A percentile compares a stretch with the other conserved stretches of the same genome.
phyloP scores from a whole-genome alignment of 1,139 yeast species.

The Petasospora fabianii region DNA sequence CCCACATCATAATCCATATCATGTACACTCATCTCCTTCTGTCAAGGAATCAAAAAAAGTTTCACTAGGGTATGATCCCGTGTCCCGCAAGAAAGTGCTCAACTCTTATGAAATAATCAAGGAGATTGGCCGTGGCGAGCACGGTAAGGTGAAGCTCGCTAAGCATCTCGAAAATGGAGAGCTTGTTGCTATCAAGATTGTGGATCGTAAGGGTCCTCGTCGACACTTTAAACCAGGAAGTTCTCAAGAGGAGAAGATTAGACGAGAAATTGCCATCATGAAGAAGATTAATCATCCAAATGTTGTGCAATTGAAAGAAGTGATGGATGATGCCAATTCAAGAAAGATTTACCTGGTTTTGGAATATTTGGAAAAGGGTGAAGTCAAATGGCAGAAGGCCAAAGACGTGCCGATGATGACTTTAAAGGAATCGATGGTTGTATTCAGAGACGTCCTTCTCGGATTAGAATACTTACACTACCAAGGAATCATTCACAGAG shows the following conservation, averaged over 20 bases:
- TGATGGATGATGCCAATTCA: slow-evolving; percentile 79
- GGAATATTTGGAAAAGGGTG: slow-evolving; percentile 92
- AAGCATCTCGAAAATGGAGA: slow-evolving; percentile 65
- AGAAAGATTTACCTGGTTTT: slow-evolving; percentile 86
- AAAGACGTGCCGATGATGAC: slow-evolving; percentile 58
- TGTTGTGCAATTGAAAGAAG: slow-evolving; percentile 83
- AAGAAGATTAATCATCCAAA: slow-evolving; percentile 90
- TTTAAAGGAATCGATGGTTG: slow-evolving; percentile 61
- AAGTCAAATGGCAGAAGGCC: slow-evolving; percentile 77
- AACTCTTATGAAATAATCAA: slow-evolving; percentile 86
- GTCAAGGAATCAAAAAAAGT: slow-evolving; percentile 87
- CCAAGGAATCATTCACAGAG: slow-evolving; percentile 94
- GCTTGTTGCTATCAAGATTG: slow-evolving; percentile 88
- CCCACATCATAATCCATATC: slow-evolving; percentile 24
- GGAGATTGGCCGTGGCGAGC: slow-evolving; percentile 94
- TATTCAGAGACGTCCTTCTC: slow-evolving; percentile 79
- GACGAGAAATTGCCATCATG: slow-evolving; percentile 93
- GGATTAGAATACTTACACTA: slow-evolving; percentile 92
- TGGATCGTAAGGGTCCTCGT: slow-evolving; percentile 59
- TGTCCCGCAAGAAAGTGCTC: slow-evolving; percentile 74
- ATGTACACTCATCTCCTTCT: slow-evolving; percentile 28
- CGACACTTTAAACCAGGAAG: slow-evolving; percentile 29
- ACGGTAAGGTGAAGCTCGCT: slow-evolving; percentile 94
- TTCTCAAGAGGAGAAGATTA: slow-evolving; percentile 51
- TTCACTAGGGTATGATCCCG: slow-evolving; percentile 83